Conservation (phyloP, 73 alveolate genomes). For the Tetrahymena thermophila region DNA sequence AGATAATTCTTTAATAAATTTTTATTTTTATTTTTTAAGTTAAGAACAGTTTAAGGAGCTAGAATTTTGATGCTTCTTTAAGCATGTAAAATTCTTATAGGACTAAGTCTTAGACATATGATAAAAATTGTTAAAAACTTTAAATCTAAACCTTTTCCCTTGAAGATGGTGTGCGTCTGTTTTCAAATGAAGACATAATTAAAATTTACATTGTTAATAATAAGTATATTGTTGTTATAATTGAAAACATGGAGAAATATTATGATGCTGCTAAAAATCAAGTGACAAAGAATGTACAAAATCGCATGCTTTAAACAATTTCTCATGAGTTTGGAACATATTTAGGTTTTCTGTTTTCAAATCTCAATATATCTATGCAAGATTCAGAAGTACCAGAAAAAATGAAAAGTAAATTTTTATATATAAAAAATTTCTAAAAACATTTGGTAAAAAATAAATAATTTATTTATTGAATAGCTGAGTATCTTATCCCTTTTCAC, state of each 20-base stretch:
- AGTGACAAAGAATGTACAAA: background rate
- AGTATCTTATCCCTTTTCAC: background rate
- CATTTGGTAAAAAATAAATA: background rate
- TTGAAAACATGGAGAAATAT: background rate
- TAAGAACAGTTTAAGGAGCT: background rate
- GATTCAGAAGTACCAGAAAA: background rate
- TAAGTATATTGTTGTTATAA: background rate
- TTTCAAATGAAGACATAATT: background rate
- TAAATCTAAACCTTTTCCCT: background rate
- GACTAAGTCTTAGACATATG: background rate
- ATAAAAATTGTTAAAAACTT: background rate
- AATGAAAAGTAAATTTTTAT: background rate
- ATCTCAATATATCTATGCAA: background rate
- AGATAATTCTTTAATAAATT: background rate
- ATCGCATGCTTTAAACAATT: background rate
- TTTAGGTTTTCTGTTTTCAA: background rate
- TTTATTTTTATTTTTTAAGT: background rate
- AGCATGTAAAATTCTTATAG: background rate
- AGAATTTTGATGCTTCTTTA: background rate
- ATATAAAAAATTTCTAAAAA: background rate
- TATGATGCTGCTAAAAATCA: background rate
- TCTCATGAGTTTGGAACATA: background rate
- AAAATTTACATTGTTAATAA: background rate
- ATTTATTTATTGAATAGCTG: background rate
- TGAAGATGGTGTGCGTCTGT: background rate